phyloP scores from a whole-genome alignment of 805 yeast genomes.

The Metschnikowia colocasiae region DNA sequence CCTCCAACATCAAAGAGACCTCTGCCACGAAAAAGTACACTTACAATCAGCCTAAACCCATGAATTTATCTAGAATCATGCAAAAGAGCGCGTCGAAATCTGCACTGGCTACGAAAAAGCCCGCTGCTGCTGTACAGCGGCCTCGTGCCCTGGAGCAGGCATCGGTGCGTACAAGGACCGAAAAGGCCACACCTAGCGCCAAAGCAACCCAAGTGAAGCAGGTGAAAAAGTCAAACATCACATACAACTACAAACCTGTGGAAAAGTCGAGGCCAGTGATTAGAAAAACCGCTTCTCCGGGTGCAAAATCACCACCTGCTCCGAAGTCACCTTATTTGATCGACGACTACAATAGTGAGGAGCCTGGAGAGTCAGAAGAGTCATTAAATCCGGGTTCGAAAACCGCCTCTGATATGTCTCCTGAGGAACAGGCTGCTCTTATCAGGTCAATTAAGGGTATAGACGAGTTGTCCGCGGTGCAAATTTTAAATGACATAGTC shows the following conservation, averaged over 20 bases:
- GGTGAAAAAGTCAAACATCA: constrained; percentile 27
- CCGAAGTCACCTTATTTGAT: constrained; percentile 26
- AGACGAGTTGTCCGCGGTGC: constrained; percentile 74
- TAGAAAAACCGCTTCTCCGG: background rate
- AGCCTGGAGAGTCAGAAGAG: background rate
- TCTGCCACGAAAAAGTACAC: constrained; percentile 23
- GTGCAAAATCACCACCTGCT: background rate
- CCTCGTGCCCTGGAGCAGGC: constrained; percentile 7
- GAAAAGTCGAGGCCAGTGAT: constrained; percentile 12
- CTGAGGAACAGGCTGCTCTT: constrained; percentile 33
- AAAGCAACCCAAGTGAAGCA: constrained; percentile 6
- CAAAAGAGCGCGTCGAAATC: constrained; percentile 14
- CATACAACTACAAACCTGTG: constrained; percentile 27
- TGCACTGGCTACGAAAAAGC: background rate
- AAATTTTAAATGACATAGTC: constrained; percentile 82
- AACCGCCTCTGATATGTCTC: constrained; percentile 11
- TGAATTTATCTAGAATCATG: constrained; percentile 35
- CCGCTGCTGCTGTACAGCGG: constrained; percentile 6
- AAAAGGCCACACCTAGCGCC: constrained; percentile 2
- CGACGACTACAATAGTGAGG: constrained; percentile 22
- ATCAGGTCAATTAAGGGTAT: constrained; percentile 61
- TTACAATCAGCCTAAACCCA: constrained; percentile 39
- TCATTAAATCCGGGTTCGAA: background rate
- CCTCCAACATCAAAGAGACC: constrained; percentile 21
- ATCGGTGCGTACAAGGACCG: constrained; percentile 1